Percentiles rank a stretch among this genome's conserved stretches.
Conservation (phyloP, 306 rosid genomes). For the Dryas drummondii region DNA sequence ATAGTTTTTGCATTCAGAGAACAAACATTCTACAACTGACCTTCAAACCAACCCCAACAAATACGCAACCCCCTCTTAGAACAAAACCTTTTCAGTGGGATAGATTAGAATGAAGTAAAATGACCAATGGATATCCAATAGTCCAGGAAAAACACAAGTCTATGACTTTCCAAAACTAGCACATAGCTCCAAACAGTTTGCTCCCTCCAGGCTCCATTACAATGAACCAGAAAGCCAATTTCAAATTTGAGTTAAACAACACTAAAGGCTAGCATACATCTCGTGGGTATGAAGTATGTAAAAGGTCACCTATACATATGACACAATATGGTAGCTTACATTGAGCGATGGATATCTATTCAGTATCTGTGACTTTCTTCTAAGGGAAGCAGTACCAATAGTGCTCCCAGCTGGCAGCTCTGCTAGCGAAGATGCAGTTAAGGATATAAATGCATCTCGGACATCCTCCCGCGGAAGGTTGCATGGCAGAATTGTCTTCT, state of each 20-base stretch:
- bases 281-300: not conserved
- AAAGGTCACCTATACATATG: not conserved
- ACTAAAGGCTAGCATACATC: constrained; percentile 2
- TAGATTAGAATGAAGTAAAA: not conserved
- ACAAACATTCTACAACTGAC: not conserved
- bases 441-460: constrained; percentile 80
- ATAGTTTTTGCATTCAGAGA: not conserved
- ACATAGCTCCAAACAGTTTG: not conserved
- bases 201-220: not conserved
- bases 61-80: not conserved
- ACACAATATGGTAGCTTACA: constrained; percentile 38
- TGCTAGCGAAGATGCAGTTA: constrained; percentile 65
- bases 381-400: constrained; percentile 84
- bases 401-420: constrained; percentile 74
- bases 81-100: not conserved
- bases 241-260: constrained; percentile 5
- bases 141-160: not conserved
- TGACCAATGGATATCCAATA: not conserved
- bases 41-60: not conserved
- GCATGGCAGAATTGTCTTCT: constrained; percentile 77
- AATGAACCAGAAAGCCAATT: not conserved
- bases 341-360: constrained; percentile 68
- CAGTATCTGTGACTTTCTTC: constrained; percentile 86
- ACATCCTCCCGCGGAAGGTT: constrained; percentile 91
- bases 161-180: not conserved